Conservation (phyloP, 768 basidiomycete species). For the Naganishia onofrii region DNA sequence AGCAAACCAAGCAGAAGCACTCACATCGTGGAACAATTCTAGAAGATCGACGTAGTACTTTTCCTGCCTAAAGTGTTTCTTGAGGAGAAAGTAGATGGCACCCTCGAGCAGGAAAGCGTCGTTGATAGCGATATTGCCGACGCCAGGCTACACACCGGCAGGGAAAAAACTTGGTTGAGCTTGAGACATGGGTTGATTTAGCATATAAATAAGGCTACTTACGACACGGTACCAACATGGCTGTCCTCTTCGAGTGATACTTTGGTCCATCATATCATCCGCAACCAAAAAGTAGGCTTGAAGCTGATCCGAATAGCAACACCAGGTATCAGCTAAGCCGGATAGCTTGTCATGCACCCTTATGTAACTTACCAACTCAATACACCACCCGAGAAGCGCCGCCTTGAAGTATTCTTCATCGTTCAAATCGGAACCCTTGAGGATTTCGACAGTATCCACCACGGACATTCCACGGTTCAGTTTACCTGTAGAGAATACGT, state of each 20-base stretch:
- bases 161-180: neutral
- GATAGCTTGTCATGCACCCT: too few relatives aligned
- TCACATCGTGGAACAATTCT: conserved; percentile 83
- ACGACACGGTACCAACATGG: conserved; percentile 85
- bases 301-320: conserved; percentile 58
- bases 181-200: too few relatives aligned
- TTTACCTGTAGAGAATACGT: conserved; percentile 59
- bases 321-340: neutral
- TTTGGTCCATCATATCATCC: conserved; percentile 96
- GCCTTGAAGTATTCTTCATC: conserved; percentile 86
- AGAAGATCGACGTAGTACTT: conserved; percentile 82
- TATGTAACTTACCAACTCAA: conserved; percentile 71
- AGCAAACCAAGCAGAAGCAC: conserved; percentile 34
- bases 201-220: conserved; percentile 30
- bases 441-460: conserved; percentile 84
- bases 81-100: conserved; percentile 86
- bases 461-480: conserved; percentile 96
- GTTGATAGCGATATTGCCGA: conserved; percentile 88
- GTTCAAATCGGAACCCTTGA: conserved; percentile 57
- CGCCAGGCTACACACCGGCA: conserved; percentile 55
- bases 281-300: conserved; percentile 97
- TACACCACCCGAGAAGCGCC: conserved; percentile 88
- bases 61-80: conserved; percentile 75
- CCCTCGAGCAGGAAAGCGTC: conserved; percentile 94
- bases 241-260: conserved; percentile 87